Percentiles rank a stretch among this genome's conserved stretches.
Conservation (phyloP, 306 rosid genomes). For the Pyrus pyrifolia region DNA sequence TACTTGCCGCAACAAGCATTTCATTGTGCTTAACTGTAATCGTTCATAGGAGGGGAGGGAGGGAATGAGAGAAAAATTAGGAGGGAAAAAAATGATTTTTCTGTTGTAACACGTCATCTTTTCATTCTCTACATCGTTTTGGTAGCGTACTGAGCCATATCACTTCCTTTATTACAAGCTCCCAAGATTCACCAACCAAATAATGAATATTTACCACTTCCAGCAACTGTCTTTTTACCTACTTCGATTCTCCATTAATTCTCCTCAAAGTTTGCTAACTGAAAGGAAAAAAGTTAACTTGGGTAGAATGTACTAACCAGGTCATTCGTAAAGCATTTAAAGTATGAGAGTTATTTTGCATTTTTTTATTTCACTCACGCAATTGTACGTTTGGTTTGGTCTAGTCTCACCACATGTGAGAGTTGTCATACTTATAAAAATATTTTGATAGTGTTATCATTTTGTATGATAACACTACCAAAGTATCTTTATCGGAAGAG, state of each 20-base stretch:
- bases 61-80: fast-evolving
- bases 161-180: neutral
- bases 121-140: neutral
- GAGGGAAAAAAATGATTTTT: too few species aligned
- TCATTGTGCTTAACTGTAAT: too few species aligned
- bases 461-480: neutral
- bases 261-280: neutral
- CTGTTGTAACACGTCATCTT: neutral
- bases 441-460: too few species aligned
- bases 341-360: too few species aligned
- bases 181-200: neutral
- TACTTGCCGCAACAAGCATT: too few species aligned
- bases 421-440: neutral
- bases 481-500: too few species aligned
- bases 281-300: neutral
- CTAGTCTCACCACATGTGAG: too few species aligned
- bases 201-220: neutral
- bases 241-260: neutral
- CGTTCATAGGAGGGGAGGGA: too few species aligned
- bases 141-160: neutral
- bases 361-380: neutral
- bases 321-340: too few species aligned
- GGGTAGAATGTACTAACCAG: neutral
- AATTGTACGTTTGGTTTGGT: too few species aligned
- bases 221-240: neutral